Evolutionary conservation across 768 basidiomycete genomes (phyloP).

Genomic region (Rhizopogon vesiculosus): DNA sequence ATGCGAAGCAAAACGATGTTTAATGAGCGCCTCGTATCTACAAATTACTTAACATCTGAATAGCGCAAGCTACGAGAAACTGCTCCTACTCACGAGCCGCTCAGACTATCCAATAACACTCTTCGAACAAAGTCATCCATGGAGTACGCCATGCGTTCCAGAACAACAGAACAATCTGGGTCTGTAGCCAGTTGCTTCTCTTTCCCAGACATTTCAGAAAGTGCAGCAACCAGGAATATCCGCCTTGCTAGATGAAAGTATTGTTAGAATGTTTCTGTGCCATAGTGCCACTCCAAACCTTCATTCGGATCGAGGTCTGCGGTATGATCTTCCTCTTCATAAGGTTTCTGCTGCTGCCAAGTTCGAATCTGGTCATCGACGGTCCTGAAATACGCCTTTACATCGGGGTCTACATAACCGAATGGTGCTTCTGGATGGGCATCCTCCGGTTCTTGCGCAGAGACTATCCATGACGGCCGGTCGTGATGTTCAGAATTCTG

Average conservation of each 20-base stretch:
- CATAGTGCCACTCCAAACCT: slow-evolving; percentile 38
- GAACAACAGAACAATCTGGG: slow-evolving; percentile 84
- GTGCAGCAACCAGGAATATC: slow-evolving; percentile 75
- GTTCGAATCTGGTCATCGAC: slow-evolving; percentile 84
- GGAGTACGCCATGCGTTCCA: slow-evolving; percentile 87
- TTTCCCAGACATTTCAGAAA: slow-evolving; percentile 81
- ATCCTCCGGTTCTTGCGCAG: slow-evolving; percentile 34
- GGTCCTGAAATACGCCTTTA: slow-evolving; percentile 90
- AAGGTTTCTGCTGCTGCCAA: slow-evolving; percentile 59
- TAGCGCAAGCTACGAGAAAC: slow-evolving; percentile 2
- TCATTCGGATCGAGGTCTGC: slow-evolving; percentile 64
- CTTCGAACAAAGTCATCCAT: slow-evolving; percentile 97
- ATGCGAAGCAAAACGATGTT: slow-evolving; percentile 92
- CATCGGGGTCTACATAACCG: slow-evolving; percentile 82
- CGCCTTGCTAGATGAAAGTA: slow-evolving; percentile 50
- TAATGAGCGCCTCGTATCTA: slow-evolving; percentile 61
- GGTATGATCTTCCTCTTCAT: slow-evolving; percentile 35
- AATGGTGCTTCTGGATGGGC: slow-evolving; percentile 72
- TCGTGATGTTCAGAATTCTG: slow-evolving; percentile 24
- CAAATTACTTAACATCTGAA: slow-evolving; percentile 1
- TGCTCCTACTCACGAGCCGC: slow-evolving; percentile 70
- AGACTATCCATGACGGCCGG: slow-evolving; percentile 66
- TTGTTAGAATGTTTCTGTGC: neutral
- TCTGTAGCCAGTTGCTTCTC: slow-evolving; percentile 91
- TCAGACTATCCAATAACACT: slow-evolving; percentile 83